Percentiles rank a stretch among this genome's conserved stretches.
Evolutionary conservation across 768 basidiomycete genomes (phyloP).

Genomic region (Amanita jacksonii): DNA sequence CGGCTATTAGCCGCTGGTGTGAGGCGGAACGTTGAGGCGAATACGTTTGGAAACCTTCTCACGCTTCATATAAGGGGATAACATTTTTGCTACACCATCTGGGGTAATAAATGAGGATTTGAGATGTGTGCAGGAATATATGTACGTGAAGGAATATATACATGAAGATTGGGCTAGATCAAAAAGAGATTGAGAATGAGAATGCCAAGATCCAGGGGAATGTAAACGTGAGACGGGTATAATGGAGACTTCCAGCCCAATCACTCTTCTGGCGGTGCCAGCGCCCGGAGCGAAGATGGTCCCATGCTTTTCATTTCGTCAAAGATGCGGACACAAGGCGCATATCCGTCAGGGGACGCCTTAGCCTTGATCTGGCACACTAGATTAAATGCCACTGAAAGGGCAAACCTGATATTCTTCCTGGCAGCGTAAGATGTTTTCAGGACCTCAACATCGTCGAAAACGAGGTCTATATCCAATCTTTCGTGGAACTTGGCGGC

Average conservation of each 20-base stretch:
- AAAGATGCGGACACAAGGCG: conserved; percentile 24
- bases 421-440: conserved; percentile 52
- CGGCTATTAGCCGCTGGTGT: neutral
- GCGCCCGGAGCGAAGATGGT: conserved; percentile 18
- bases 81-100: too few relatives aligned
- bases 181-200: too few relatives aligned
- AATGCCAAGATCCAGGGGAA: too few relatives aligned
- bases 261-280: conserved; percentile 10
- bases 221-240: too few relatives aligned
- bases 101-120: too few relatives aligned
- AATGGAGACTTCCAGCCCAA: too few relatives aligned
- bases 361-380: conserved; percentile 49
- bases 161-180: too few relatives aligned
- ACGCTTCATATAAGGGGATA: neutral
- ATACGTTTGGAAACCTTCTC: neutral
- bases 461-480: conserved; percentile 19
- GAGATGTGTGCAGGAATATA: too few relatives aligned
- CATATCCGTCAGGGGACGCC: conserved; percentile 24
- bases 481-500: conserved; percentile 20
- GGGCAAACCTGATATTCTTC: conserved; percentile 30
- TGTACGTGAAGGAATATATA: too few relatives aligned
- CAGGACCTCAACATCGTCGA: conserved; percentile 29
- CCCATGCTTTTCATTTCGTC: conserved; percentile 31
- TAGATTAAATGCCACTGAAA: conserved; percentile 41
- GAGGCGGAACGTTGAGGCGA: neutral